Conservation (phyloP, 1,284 basidiomycete genomes). For the Leccinum griseonigrum region DNA sequence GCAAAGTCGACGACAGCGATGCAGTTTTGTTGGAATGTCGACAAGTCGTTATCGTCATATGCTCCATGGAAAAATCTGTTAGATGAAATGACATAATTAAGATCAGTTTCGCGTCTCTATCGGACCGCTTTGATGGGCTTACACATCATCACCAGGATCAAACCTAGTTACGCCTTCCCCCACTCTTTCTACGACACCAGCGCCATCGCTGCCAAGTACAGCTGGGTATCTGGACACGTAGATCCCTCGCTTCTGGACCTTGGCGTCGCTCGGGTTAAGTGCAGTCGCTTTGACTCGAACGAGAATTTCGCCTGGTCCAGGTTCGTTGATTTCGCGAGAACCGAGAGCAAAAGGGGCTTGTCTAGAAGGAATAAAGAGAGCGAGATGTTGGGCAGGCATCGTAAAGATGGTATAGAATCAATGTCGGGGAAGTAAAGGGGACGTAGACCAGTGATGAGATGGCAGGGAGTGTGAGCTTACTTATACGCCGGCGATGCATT, state of each 20-base stretch:
- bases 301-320: constrained; percentile 40
- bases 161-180: constrained; percentile 51
- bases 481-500: constrained; percentile 32
- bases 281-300: constrained; percentile 41
- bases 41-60: constrained; percentile 36
- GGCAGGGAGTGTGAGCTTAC: constrained; percentile 17
- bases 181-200: constrained; percentile 53
- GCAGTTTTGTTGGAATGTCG: constrained; percentile 51
- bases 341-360: constrained; percentile 29
- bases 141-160: constrained; percentile 59
- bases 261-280: constrained; percentile 43
- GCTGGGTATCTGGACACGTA: constrained; percentile 40
- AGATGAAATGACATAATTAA: constrained; percentile 14
- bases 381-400: constrained; percentile 28
- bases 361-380: constrained; percentile 31
- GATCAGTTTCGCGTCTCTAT: constrained; percentile 16
- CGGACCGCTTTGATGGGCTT: constrained; percentile 19
- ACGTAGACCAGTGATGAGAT: constrained; percentile 21
- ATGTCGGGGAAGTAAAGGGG: constrained; percentile 11
- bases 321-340: constrained; percentile 35
- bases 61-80: constrained; percentile 42
- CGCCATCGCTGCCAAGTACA: constrained; percentile 55
- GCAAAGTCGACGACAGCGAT: constrained; percentile 39
- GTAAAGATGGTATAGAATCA: constrained; percentile 6
- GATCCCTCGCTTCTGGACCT: constrained; percentile 33